phyloP scores from a whole-genome alignment of 2,329 filamentous ascomycete species.

The Tolypocladium ophioglossoides region DNA sequence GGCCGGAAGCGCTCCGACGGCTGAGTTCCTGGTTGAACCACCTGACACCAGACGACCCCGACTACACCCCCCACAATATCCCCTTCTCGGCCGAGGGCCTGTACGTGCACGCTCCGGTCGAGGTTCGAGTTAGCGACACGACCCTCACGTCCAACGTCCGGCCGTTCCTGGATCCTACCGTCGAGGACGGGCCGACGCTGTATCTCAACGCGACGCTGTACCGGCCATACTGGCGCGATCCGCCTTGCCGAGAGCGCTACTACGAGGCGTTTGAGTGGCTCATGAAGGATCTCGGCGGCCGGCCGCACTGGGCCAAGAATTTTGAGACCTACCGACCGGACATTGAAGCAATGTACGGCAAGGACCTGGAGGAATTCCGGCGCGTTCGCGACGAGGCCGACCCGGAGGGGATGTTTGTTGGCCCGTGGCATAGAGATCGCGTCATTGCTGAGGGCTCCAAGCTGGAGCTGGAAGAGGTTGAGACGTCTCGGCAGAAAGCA shows the following conservation, averaged over 20 bases:
- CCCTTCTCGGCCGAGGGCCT: slow-evolving; percentile 71
- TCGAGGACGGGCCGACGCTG: slow-evolving; percentile 57
- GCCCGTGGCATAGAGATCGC: slow-evolving; percentile 75
- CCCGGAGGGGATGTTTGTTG: slow-evolving; percentile 77
- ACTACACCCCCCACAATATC: slow-evolving; percentile 56
- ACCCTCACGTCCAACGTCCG: slow-evolving; percentile 24
- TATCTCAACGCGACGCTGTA: slow-evolving; percentile 90
- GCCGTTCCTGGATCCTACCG: slow-evolving; percentile 59
- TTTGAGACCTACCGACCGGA: slow-evolving; percentile 54
- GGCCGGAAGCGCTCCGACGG: slow-evolving; percentile 75
- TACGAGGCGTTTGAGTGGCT: slow-evolving; percentile 87
- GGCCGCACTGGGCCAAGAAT: slow-evolving; percentile 91
- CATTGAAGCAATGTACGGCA: slow-evolving; percentile 58
- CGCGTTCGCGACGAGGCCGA: slow-evolving; percentile 60
- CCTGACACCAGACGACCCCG: slow-evolving; percentile 48
- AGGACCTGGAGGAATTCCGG: slow-evolving; percentile 56
- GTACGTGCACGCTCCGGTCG: slow-evolving; percentile 82
- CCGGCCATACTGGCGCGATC: slow-evolving; percentile 67
- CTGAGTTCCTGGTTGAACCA: slow-evolving; percentile 77
- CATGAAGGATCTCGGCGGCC: slow-evolving; percentile 74
- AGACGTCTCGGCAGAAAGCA: slow-evolving; percentile 15
- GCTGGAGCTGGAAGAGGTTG: slow-evolving; percentile 26
- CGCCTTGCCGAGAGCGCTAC: slow-evolving; percentile 65
- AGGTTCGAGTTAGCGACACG: slow-evolving; percentile 78
- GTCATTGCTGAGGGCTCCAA: slow-evolving; percentile 34